Percentiles rank a stretch among this genome's conserved stretches.
Evolutionary conservation across 2,329 filamentous ascomycete genomes (phyloP).

Genomic region (Didymella sp.): DNA sequence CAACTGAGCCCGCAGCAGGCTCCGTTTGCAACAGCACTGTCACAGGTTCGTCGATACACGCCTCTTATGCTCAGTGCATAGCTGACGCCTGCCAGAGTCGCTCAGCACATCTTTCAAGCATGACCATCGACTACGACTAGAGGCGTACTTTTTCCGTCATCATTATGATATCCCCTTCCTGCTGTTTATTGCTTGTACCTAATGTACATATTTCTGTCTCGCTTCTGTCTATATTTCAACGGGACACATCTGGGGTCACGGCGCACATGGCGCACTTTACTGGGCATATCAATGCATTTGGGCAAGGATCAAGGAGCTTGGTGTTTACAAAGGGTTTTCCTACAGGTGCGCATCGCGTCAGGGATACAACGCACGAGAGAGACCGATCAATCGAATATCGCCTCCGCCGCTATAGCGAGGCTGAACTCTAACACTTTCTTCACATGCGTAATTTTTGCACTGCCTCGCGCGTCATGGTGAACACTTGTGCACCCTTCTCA

Average conservation of each 20-base stretch:
- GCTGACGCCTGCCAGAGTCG: conserved; percentile 13
- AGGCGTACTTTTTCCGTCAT: conserved; percentile 11
- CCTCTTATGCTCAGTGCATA: not conserved
- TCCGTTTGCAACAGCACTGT: conserved; percentile 14
- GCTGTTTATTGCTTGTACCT: conserved; percentile 20
- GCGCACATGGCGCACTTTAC: conserved; percentile 18
- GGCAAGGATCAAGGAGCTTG: conserved; percentile 15
- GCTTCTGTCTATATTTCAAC: conserved; percentile 13
- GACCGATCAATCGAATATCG: conserved; percentile 7
- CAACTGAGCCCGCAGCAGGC: conserved; percentile 20
- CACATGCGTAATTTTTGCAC: not conserved
- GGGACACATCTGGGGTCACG: conserved; percentile 9
- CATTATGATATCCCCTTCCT: conserved; percentile 26
- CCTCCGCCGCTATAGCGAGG: conserved; percentile 11
- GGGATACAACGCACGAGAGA: conserved; percentile 11
- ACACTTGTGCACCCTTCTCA: conserved; percentile 4
- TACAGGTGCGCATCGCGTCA: conserved; percentile 7
- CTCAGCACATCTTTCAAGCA: conserved; percentile 12
- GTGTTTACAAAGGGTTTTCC: conserved; percentile 10
- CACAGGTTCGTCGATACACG: conserved; percentile 16
- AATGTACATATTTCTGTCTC: conserved; percentile 28
- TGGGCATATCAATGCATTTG: conserved; percentile 20
- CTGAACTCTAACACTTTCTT: not conserved
- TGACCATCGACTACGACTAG: conserved; percentile 2
- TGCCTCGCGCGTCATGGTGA: conserved; percentile 13